Evolutionary conservation across 148 eudicot genomes (phyloP).

Genomic region (Chenopodium album): DNA sequence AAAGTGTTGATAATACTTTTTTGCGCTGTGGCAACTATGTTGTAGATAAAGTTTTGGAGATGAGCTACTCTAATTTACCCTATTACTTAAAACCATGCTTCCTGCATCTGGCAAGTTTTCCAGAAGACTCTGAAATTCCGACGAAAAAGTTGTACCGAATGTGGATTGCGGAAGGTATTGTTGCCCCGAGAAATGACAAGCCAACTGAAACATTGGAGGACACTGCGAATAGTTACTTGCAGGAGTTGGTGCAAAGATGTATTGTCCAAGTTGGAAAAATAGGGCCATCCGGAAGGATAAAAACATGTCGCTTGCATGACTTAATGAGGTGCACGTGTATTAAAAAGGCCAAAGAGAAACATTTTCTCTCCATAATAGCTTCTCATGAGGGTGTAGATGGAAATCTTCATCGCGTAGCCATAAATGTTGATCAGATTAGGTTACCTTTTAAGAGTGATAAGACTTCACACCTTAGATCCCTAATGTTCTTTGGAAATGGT

Average conservation of each 20-base stretch:
- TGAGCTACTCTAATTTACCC: constrained; percentile 34
- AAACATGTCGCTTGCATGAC: constrained; percentile 29
- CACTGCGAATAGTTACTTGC: constrained; percentile 28
- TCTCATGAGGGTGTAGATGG: background rate
- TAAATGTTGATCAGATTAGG: background rate
- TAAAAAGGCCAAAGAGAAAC: constrained; percentile 19
- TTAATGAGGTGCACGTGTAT: constrained; percentile 26
- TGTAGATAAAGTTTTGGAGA: background rate
- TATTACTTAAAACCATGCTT: constrained; percentile 36
- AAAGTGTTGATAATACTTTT: too few species aligned
- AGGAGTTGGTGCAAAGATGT: constrained; percentile 33
- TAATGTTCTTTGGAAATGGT: constrained; percentile 3
- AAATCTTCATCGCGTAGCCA: constrained; percentile 5
- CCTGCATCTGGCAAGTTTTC: constrained; percentile 34
- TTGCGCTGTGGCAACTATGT: too few species aligned
- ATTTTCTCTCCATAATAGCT: constrained; percentile 17
- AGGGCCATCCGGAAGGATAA: constrained; percentile 6
- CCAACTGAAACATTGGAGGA: constrained; percentile 16
- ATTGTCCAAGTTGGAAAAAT: constrained; percentile 28
- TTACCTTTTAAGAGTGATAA: too few species aligned
- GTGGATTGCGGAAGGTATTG: constrained; percentile 43
- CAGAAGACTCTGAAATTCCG: constrained; percentile 25
- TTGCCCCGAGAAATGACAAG: background rate
- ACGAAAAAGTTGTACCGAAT: constrained; percentile 23
- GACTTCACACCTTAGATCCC: constrained; percentile 11